Conservation (phyloP, 2,329 filamentous ascomycete species). For the Botrytis deweyae region DNA sequence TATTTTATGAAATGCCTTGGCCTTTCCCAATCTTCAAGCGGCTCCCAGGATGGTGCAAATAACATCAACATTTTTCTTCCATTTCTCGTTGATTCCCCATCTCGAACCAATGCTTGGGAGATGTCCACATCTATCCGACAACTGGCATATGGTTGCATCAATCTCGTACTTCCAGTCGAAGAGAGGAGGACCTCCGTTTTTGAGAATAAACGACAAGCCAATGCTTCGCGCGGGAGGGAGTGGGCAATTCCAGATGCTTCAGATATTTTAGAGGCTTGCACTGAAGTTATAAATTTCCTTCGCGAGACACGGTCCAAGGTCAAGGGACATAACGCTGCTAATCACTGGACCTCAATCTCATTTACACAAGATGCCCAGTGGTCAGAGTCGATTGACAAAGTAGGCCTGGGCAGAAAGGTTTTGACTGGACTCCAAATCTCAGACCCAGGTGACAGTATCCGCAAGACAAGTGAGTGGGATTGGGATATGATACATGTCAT, state of each 20-base stretch:
- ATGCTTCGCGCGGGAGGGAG: constrained; percentile 33
- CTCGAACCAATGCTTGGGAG: constrained; percentile 57
- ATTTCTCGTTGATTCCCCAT: constrained; percentile 57
- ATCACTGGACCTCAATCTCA: constrained; percentile 34
- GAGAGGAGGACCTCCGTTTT: constrained; percentile 30
- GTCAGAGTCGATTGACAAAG: constrained; percentile 32
- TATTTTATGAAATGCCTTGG: constrained; percentile 28
- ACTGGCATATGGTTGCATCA: constrained; percentile 55
- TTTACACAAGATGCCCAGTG: constrained; percentile 37
- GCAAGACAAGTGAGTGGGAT: constrained; percentile 23
- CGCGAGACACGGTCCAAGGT: constrained; percentile 26
- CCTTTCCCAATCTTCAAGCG: constrained; percentile 22
- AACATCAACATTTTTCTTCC: constrained; percentile 59
- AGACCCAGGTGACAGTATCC: background rate
- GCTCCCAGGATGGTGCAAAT: constrained; percentile 6
- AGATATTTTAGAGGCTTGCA: constrained; percentile 33
- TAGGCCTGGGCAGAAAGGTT: constrained; percentile 20
- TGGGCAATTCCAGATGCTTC: constrained; percentile 31
- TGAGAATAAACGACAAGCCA: constrained; percentile 37
- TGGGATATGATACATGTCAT: constrained; percentile 40
- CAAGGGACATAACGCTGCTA: constrained; percentile 20
- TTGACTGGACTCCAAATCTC: background rate
- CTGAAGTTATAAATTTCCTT: constrained; percentile 25
- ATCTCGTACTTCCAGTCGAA: constrained; percentile 38
- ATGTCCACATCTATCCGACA: constrained; percentile 51